These are phyloP conservation scores for Claviceps quebecensis DNA, from an alignment of 2,329 filamentous ascomycete species.

Conservation along the genomic window DNA sequence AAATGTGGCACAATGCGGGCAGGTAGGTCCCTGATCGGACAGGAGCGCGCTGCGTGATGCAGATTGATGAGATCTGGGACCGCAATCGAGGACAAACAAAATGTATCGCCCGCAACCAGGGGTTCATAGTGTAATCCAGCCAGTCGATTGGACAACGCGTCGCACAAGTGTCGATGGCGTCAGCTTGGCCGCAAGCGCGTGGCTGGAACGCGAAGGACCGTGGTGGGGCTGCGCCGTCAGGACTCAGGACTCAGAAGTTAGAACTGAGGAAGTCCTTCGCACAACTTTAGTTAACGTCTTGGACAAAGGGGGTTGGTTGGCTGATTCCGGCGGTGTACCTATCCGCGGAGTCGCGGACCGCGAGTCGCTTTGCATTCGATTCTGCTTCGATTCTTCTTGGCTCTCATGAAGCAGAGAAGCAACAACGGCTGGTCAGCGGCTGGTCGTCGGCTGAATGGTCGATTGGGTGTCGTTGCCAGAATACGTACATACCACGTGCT, in stretches of 20 bases:
- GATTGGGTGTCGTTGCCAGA: too few species aligned
- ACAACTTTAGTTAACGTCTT: too few species aligned
- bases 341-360: not conserved
- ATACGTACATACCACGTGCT: too few species aligned
- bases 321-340: not conserved
- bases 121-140: not conserved
- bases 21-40: too few species aligned
- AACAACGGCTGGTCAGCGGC: too few species aligned
- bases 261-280: not conserved
- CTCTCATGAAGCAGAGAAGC: too few species aligned
- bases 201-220: not conserved
- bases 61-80: not conserved
- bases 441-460: too few species aligned
- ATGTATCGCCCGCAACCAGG: too few species aligned
- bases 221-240: constrained; percentile 2
- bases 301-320: not conserved
- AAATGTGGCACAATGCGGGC: too few species aligned
- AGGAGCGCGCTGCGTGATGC: not conserved
- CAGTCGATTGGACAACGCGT: not conserved
- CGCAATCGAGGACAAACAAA: constrained; percentile 1
- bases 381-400: too few species aligned
- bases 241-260: too few species aligned
- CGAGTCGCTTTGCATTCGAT: not conserved
- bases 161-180: constrained; percentile 1
- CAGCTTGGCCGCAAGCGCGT: not conserved